Base-by-base conservation (phyloP, 805 yeast species). In the Metschnikowia lochheadii region DNA sequence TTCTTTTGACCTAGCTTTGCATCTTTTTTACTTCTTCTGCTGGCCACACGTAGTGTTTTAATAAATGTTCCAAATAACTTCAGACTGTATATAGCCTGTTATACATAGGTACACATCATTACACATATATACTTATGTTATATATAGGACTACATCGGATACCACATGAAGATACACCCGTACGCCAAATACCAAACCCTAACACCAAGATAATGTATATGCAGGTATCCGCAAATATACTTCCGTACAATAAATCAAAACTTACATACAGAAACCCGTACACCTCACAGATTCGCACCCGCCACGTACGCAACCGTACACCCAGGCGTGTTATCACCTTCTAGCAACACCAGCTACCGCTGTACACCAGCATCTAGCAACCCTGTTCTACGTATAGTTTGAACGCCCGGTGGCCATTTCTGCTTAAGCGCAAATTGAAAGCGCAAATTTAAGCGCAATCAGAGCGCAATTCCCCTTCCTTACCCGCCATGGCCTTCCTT, bases 1-100 rank as follows among this genome's bases (percentile, higher is more conserved):
- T 70, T 72, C 58, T 68, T 73, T 54, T 73, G 44, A 51, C 34
- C 29, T 31, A 3, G 33, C n/a, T 15, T 10, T 35, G 35, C 45
- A 35, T 29, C 29, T 26, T 14, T 14, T 37, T 46, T 40, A 26
- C 18, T 34, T 18, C 32, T 36, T 40, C 43, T 38, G 36, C 49
- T 47, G 52, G 45, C 37, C 31, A 39, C 38, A 35, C 34, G 40
- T 45, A 44, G 33, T 51, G 52, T 42, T 37, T 32, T 32, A 37
- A 21, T 49, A 49, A 32, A 45, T 39, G 29, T 26, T 26, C 29
- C 13, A 8, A 8, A 8, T 10, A 4, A 2, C 8, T 11, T 10
- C 11, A 11, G 11, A 26, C 29, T 26, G 29, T 26, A 26, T 26
- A 8, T 26, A 26, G 11, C 4, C 11, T 5, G 8, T 26, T 8